These are phyloP conservation scores for Clonostachys chloroleuca DNA, from an alignment of 2,329 filamentous ascomycete genomes.

Conservation along the genomic window DNA sequence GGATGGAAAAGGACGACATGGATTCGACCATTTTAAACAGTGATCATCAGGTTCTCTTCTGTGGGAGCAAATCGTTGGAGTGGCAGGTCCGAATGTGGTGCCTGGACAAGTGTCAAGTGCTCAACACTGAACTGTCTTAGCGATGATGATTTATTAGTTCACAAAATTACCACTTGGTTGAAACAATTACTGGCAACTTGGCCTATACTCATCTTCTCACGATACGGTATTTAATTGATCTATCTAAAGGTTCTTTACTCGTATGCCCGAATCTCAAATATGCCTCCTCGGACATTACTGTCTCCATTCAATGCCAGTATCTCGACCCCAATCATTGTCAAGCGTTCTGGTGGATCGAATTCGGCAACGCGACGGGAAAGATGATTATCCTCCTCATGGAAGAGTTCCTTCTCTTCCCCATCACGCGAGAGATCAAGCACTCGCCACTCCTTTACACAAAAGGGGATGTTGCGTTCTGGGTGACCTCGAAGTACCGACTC, in stretches of 20 bases:
- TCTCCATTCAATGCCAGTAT: conserved; percentile 13
- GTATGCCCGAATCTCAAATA: conserved; percentile 14
- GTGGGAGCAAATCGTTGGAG: conserved; percentile 14
- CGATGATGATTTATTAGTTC: too few relatives aligned
- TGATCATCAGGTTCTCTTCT: conserved; percentile 6
- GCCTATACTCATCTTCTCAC: too few relatives aligned
- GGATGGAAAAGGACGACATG: conserved; percentile 6
- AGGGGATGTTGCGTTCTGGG: conserved; percentile 12
- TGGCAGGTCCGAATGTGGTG: conserved; percentile 16
- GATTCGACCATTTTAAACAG: background rate
- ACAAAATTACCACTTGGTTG: too few relatives aligned
- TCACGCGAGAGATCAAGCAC: conserved; percentile 9
- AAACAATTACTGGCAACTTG: too few relatives aligned
- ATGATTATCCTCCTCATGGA: conserved; percentile 10
- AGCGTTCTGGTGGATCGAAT: conserved; percentile 2
- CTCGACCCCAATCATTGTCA: conserved; percentile 9
- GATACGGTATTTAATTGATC: too few relatives aligned
- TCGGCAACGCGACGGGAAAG: conserved; percentile 9
- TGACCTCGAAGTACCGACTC: conserved; percentile 15
- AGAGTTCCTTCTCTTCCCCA: conserved; percentile 9
- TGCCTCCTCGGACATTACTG: conserved; percentile 10
- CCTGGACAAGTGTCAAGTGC: conserved; percentile 1
- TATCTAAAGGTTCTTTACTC: conserved; percentile 1
- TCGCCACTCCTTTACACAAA: conserved; percentile 14
- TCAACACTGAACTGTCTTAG: background rate